Conservation (phyloP, 768 basidiomycete genomes). For the Kwoniella pini region DNA sequence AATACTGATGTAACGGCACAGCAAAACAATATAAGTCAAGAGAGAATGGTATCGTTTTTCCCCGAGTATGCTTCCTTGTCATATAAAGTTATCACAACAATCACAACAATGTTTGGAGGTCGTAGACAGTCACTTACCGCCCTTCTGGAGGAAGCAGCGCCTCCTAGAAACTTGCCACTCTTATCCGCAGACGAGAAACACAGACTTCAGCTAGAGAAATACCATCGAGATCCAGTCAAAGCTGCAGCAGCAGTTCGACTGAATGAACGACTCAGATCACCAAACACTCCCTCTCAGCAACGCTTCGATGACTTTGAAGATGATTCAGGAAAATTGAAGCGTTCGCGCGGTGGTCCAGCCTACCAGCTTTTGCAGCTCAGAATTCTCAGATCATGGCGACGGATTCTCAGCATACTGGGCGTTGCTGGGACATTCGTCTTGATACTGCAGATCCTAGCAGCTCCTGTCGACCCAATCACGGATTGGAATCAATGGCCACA, state of each 20-base stretch:
- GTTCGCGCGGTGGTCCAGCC: not conserved
- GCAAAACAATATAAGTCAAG: too few species aligned
- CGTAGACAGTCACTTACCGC: not conserved
- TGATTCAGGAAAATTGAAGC: not conserved
- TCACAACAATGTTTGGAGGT: not conserved
- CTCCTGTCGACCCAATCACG: not conserved
- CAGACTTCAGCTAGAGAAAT: not conserved
- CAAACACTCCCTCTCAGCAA: not conserved
- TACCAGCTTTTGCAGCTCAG: not conserved
- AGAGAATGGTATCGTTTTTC: too few species aligned
- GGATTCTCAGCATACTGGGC: not conserved
- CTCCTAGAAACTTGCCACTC: not conserved
- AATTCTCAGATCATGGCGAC: not conserved
- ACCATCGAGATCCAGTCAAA: not conserved
- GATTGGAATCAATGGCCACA: not conserved
- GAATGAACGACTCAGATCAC: not conserved
- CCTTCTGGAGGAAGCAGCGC: not conserved
- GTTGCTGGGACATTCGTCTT: not conserved
- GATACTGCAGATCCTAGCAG: not conserved
- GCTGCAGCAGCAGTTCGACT: not conserved
- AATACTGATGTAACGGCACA: too few species aligned
- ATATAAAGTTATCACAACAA: not conserved
- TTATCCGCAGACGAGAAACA: not conserved
- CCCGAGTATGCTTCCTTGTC: too few species aligned
- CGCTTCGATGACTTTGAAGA: not conserved